phyloP scores from a whole-genome alignment of 352 stramenopile genomes.

The Pythium myriotylum region DNA sequence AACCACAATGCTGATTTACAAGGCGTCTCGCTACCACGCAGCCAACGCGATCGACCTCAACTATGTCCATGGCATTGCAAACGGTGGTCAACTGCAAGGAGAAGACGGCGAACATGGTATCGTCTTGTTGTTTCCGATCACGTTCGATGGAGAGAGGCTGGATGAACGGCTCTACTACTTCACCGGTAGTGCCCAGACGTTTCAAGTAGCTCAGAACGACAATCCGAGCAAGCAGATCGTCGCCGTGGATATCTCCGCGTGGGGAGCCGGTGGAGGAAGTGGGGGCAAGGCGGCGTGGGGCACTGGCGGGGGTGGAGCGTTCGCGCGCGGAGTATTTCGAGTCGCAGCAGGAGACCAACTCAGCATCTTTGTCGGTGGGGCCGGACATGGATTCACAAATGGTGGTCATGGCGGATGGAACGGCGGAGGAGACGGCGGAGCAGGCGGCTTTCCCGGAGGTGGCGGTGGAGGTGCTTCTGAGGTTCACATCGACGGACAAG shows the following conservation, averaged over 20 bases:
- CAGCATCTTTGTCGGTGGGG: slow-evolving; percentile 65
- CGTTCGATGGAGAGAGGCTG: slow-evolving; percentile 42
- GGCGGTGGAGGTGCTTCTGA: slow-evolving; percentile 69
- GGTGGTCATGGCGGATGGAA: slow-evolving; percentile 57
- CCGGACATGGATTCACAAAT: slow-evolving; percentile 32
- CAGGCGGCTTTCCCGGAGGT: slow-evolving; percentile 53
- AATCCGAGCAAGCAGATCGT: slow-evolving; percentile 44
- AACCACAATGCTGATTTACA: slow-evolving; percentile 1
- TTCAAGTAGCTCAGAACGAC: slow-evolving; percentile 32
- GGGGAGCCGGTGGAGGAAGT: slow-evolving; percentile 75
- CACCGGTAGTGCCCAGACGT: slow-evolving; percentile 31
- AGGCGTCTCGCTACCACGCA: slow-evolving; percentile 31
- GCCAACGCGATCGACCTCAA: slow-evolving; percentile 57
- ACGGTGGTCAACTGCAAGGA: slow-evolving; percentile 36
- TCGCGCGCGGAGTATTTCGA: slow-evolving; percentile 54
- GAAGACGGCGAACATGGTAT: slow-evolving; percentile 49
- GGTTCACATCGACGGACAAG: slow-evolving; percentile 43
- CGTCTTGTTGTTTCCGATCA: slow-evolving; percentile 66
- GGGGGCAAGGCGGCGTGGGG: slow-evolving; percentile 39
- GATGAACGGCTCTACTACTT: slow-evolving; percentile 53
- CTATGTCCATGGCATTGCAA: slow-evolving; percentile 62
- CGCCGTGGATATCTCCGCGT: slow-evolving; percentile 69
- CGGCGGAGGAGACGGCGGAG: slow-evolving; percentile 64
- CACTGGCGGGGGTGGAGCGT: slow-evolving; percentile 74
- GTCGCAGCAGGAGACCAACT: slow-evolving; percentile 49